A percentile compares a stretch with the other conserved stretches of the same genome.
phyloP scores from a whole-genome alignment of 345 rosid genomes.

The Gossypium australe region DNA sequence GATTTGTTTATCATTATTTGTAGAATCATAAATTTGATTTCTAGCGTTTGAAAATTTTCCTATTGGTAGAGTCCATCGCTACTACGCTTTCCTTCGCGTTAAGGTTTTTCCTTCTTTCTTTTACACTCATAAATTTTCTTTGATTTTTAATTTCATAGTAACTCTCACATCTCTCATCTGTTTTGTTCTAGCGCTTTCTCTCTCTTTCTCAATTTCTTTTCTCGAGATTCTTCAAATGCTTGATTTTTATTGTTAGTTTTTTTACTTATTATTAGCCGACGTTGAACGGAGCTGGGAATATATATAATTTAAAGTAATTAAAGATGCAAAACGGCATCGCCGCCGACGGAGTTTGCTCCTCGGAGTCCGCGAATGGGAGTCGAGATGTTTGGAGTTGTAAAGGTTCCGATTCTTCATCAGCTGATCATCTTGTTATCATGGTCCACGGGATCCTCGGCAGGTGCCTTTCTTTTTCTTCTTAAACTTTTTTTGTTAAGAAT shows the following conservation, averaged over 20 bases:
- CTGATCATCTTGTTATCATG: conserved; percentile 94
- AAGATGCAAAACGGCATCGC: conserved; percentile 25
- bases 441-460: conserved; percentile 95
- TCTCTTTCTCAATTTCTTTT: conserved; percentile 2
- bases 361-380: conserved; percentile 63
- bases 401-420: conserved; percentile 53
- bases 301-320: neutral
- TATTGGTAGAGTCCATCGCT: neutral
- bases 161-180: neutral
- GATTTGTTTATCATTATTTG: no score
- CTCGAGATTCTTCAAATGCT: neutral
- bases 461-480: conserved; percentile 23
- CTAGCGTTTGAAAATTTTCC: neutral
- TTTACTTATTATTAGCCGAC: neutral
- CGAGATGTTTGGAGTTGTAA: conserved; percentile 68
- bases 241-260: neutral
- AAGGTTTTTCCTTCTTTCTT: neutral
- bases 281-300: neutral
- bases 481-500: neutral
- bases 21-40: neutral
- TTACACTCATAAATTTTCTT: neutral
- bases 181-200: conserved; percentile 8
- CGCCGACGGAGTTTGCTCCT: conserved; percentile 54
- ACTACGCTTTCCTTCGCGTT: conserved; percentile 2
- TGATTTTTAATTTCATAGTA: neutral